A percentile compares a stretch with the other conserved stretches of the same genome.
phyloP scores from a whole-genome alignment of 1,139 yeast species.

The Diutina catenulata region DNA sequence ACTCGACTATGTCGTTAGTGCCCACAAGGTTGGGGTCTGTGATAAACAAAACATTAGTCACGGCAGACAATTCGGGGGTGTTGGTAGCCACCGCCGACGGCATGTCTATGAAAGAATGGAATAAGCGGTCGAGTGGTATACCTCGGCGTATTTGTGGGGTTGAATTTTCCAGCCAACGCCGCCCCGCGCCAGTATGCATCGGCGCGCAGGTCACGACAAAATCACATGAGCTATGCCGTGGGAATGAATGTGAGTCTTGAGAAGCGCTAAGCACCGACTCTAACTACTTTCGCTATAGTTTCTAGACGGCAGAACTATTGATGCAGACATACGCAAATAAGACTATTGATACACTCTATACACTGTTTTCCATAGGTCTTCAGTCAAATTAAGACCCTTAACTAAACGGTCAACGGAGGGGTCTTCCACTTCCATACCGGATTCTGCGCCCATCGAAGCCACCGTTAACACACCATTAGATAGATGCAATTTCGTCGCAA shows the following conservation, averaged over 20 bases:
- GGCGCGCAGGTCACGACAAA: too few relatives aligned
- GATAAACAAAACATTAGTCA: constrained; percentile 21
- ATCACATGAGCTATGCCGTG: too few relatives aligned
- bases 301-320: not conserved
- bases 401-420: not conserved
- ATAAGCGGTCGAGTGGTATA: too few relatives aligned
- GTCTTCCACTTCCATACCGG: not conserved
- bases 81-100: constrained; percentile 10
- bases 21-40: constrained; percentile 17
- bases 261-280: too few relatives aligned
- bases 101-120: too few relatives aligned
- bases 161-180: too few relatives aligned
- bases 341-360: not conserved
- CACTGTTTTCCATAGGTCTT: constrained; percentile 1
- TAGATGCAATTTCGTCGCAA: not conserved
- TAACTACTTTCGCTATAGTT: too few relatives aligned
- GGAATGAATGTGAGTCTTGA: too few relatives aligned
- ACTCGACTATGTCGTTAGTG: constrained; percentile 19
- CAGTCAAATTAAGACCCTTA: not conserved
- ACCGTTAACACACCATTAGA: constrained; percentile 1
- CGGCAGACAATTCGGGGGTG: constrained; percentile 11
- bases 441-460: not conserved
- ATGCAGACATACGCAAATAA: not conserved
- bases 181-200: too few relatives aligned
- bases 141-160: too few relatives aligned